These are phyloP conservation scores for Aspergillus vadensis DNA, from an alignment of 2,329 filamentous ascomycete genomes.

Conservation along the genomic window DNA sequence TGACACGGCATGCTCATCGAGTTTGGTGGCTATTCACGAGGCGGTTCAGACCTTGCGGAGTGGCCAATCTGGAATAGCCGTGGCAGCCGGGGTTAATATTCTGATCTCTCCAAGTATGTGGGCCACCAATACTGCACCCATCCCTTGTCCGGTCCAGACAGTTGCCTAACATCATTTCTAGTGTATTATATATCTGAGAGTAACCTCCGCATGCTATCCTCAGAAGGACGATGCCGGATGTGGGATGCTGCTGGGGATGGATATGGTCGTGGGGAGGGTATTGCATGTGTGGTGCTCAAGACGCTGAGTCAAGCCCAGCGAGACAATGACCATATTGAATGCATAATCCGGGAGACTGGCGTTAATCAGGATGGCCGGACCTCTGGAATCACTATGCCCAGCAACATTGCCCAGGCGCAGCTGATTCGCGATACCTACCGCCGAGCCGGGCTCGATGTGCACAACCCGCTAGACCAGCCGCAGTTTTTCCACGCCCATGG, in stretches of 20 bases:
- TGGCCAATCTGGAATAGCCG: conserved; percentile 21
- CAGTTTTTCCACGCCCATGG: conserved; percentile 12
- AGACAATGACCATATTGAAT: conserved; percentile 46
- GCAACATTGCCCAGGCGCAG: not conserved
- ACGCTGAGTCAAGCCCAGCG: conserved; percentile 47
- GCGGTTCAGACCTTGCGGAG: conserved; percentile 28
- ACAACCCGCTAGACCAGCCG: conserved; percentile 5
- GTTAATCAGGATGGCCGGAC: conserved; percentile 31
- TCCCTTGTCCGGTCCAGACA: no score
- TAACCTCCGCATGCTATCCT: conserved; percentile 19
- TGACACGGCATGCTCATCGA: conserved; percentile 48
- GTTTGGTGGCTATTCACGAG: conserved; percentile 33
- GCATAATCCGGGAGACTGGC: conserved; percentile 30
- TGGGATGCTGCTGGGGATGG: conserved; percentile 48
- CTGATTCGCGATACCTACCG: not conserved
- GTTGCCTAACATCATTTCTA: not conserved
- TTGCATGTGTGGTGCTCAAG: conserved; percentile 54
- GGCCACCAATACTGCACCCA: not conserved
- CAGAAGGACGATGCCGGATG: conserved; percentile 49
- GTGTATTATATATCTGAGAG: not conserved
- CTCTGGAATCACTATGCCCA: not conserved
- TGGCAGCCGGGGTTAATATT: conserved; percentile 12
- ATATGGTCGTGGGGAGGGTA: conserved; percentile 55
- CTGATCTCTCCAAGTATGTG: conserved; percentile 23
- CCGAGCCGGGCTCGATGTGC: conserved; percentile 8